These are phyloP conservation scores for Trichoderma guizhouense DNA, from an alignment of 2,329 filamentous ascomycete species.

Conservation along the genomic window DNA sequence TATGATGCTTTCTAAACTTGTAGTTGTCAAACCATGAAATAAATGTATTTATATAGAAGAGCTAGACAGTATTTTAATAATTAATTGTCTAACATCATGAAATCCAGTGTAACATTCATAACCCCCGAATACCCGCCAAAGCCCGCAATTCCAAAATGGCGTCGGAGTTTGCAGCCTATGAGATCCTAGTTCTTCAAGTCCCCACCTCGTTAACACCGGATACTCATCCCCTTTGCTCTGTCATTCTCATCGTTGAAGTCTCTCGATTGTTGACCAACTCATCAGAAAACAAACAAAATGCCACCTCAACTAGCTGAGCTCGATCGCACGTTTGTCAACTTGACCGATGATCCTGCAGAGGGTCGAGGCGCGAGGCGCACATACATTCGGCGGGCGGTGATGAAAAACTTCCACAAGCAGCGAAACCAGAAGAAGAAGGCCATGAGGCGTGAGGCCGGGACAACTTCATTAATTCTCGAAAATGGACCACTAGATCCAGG, in stretches of 20 bases:
- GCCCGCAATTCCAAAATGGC: background rate
- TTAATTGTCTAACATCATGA: background rate
- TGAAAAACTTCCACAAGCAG: slow-evolving; percentile 11
- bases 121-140: background rate
- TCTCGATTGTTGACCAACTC: background rate
- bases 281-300: background rate
- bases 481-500: too few relatives aligned
- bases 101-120: background rate
- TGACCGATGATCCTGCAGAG: slow-evolving; percentile 1
- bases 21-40: background rate
- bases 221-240: background rate
- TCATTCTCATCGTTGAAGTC: background rate
- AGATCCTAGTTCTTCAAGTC: background rate
- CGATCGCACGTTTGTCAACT: slow-evolving; percentile 11
- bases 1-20: background rate
- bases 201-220: background rate
- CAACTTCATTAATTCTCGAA: background rate
- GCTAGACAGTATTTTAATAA: background rate
- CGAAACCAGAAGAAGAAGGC: slow-evolving; percentile 3
- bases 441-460: background rate
- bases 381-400: slow-evolving; percentile 11
- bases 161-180: background rate
- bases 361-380: slow-evolving; percentile 3
- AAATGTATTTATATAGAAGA: background rate
- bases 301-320: background rate